A percentile compares a stretch with the other conserved stretches of the same genome.
These are phyloP conservation scores for Flaveria bidentis DNA, from an alignment of 129 eudicot species.

Conservation along the genomic window DNA sequence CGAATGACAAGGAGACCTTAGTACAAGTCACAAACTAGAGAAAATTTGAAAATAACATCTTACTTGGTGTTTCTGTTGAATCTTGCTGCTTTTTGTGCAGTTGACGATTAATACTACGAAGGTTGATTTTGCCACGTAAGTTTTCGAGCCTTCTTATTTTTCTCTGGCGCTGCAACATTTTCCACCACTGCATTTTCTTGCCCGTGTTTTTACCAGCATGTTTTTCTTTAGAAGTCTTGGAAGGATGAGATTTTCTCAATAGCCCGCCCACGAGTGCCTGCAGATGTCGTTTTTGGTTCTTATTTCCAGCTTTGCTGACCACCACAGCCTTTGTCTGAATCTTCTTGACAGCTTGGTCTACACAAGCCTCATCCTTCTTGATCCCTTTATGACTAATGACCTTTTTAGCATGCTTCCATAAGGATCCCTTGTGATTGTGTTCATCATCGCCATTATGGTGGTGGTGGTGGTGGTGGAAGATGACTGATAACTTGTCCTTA, in stretches of 20 bases:
- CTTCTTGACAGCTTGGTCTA: neutral
- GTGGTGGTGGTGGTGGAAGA: slow-evolving; percentile 64
- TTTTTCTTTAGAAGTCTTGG: slow-evolving; percentile 29
- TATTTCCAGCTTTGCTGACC: slow-evolving; percentile 22
- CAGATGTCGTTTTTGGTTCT: slow-evolving; percentile 37
- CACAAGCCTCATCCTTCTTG: slow-evolving; percentile 14
- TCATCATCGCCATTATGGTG: slow-evolving; percentile 23
- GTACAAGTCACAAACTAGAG: neutral
- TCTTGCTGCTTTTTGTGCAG: neutral
- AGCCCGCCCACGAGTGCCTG: slow-evolving; percentile 50
- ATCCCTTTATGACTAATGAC: slow-evolving; percentile 15
- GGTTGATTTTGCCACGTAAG: slow-evolving; percentile 43
- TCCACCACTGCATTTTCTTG: slow-evolving; percentile 54
- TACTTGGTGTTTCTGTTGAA: neutral
- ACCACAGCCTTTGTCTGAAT: slow-evolving; percentile 2
- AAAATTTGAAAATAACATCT: neutral
- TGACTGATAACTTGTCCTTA: slow-evolving; percentile 58
- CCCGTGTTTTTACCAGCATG: slow-evolving; percentile 27
- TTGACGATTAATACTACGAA: slow-evolving; percentile 3
- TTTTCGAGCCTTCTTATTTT: slow-evolving; percentile 44
- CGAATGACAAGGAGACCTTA: neutral
- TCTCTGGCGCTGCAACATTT: slow-evolving; percentile 42
- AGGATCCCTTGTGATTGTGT: slow-evolving; percentile 21
- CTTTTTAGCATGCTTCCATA: slow-evolving; percentile 41
- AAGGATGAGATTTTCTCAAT: slow-evolving; percentile 36